Evolutionary conservation across 257 asterid genomes (phyloP).

Genomic region (Eustoma russellianum): DNA sequence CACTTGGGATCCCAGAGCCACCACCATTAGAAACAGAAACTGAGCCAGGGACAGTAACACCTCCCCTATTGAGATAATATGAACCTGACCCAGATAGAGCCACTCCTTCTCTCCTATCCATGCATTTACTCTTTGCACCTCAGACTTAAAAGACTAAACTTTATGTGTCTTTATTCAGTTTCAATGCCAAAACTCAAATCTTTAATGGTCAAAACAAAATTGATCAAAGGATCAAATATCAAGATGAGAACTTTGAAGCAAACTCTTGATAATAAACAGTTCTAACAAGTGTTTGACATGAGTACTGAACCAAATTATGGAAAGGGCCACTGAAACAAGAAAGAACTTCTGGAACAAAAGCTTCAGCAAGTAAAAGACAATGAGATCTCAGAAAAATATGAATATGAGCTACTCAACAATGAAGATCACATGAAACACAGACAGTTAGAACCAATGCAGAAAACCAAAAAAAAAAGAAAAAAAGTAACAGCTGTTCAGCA

Average conservation of each 20-base stretch:
- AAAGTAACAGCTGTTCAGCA: too few species aligned
- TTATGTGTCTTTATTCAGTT: constrained; percentile 7
- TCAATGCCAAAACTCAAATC: constrained; percentile 17
- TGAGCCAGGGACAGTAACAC: constrained; percentile 22
- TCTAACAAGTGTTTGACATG: constrained; percentile 46
- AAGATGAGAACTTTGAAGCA: background rate
- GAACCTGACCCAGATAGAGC: constrained; percentile 23
- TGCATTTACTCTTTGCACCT: constrained; percentile 22
- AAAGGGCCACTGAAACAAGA: background rate
- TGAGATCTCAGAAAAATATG: too few species aligned
- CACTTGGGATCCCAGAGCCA: constrained; percentile 13
- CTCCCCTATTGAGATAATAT: constrained; percentile 27
- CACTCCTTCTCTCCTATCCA: constrained; percentile 42
- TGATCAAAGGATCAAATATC: constrained; percentile 10
- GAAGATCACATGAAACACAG: too few species aligned
- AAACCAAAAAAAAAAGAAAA: too few species aligned
- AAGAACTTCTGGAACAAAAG: too few species aligned
- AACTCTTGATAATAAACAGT: constrained; percentile 5
- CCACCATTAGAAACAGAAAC: constrained; percentile 15
- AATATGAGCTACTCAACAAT: too few species aligned
- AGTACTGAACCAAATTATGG: constrained; percentile 27
- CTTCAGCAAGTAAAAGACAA: too few species aligned
- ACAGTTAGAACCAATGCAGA: too few species aligned
- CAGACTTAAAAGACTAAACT: constrained; percentile 8
- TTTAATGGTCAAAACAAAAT: constrained; percentile 5